Evolutionary conservation across 495 filamentous ascomycete genomes (phyloP).

Genomic region (Xylaria grammica): DNA sequence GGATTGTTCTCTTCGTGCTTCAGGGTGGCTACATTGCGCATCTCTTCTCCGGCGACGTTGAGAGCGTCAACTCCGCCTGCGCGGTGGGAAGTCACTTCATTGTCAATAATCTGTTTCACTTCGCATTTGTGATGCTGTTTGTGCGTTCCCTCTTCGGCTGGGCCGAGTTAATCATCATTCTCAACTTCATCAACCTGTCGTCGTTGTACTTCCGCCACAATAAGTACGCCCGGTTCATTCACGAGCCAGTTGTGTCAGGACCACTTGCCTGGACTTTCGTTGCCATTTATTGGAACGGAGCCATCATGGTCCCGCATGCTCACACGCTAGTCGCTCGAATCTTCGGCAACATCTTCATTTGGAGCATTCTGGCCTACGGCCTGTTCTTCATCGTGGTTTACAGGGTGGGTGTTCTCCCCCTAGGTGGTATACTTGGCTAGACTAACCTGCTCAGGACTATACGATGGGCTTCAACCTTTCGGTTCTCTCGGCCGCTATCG

Average conservation of each 20-base stretch:
- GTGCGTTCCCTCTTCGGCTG: conserved; percentile 71
- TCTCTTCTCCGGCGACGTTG: conserved; percentile 69
- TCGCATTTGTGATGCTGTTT: conserved; percentile 82
- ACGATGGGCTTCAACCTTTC: conserved; percentile 79
- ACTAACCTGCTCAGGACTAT: conserved; percentile 62
- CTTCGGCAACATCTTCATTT: conserved; percentile 84
- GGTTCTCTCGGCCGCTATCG: conserved; percentile 73
- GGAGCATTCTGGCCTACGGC: conserved; percentile 77
- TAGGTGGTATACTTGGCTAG: background rate
- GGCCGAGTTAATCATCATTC: conserved; percentile 74
- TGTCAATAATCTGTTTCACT: conserved; percentile 78
- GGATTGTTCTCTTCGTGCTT: conserved; percentile 74
- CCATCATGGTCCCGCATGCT: conserved; percentile 69
- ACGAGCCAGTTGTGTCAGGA: conserved; percentile 72
- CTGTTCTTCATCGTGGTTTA: conserved; percentile 69
- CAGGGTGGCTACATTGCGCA: conserved; percentile 78
- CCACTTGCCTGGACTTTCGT: conserved; percentile 86
- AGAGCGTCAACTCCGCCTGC: conserved; percentile 68
- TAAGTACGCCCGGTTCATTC: conserved; percentile 69
- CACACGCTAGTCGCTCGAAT: conserved; percentile 66
- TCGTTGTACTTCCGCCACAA: conserved; percentile 80
- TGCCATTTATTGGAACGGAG: conserved; percentile 85
- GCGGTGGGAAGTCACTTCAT: conserved; percentile 85
- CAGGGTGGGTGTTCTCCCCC: conserved; percentile 49
- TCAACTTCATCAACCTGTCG: conserved; percentile 81